phyloP scores from a whole-genome alignment of 768 basidiomycete species.

The Mycena olivaceomarginata region DNA sequence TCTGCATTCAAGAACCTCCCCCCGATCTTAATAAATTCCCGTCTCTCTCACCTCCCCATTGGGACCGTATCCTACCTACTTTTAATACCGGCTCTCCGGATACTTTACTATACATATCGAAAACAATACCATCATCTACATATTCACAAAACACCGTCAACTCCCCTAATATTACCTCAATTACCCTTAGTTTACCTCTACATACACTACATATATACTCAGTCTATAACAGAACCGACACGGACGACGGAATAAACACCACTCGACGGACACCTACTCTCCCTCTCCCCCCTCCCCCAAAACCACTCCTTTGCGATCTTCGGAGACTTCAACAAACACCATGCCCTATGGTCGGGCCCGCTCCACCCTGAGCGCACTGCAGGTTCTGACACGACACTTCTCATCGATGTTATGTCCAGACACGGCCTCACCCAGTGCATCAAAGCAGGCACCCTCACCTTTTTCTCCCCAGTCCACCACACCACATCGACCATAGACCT shows the following conservation, averaged over 20 bases:
- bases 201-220: neutral
- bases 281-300: constrained; percentile 13
- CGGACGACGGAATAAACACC: neutral
- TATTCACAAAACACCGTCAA: too few relatives aligned
- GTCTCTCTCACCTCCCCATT: too few relatives aligned
- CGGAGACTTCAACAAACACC: constrained; percentile 8
- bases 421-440: constrained; percentile 15
- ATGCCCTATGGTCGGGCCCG: constrained; percentile 12
- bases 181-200: neutral
- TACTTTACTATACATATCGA: too few relatives aligned
- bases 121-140: too few relatives aligned
- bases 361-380: constrained; percentile 19
- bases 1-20: too few relatives aligned
- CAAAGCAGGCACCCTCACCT: constrained; percentile 21
- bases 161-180: neutral
- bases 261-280: neutral
- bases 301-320: constrained; percentile 11
- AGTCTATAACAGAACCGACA: neutral
- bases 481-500: too few relatives aligned
- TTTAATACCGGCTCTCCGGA: too few relatives aligned
- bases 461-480: neutral
- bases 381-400: neutral
- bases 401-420: constrained; percentile 12
- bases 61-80: too few relatives aligned
- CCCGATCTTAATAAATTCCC: too few relatives aligned